Evolutionary conservation across 2,329 filamentous ascomycete species (phyloP).

Genomic region (Dryadomyces sulphureus): DNA sequence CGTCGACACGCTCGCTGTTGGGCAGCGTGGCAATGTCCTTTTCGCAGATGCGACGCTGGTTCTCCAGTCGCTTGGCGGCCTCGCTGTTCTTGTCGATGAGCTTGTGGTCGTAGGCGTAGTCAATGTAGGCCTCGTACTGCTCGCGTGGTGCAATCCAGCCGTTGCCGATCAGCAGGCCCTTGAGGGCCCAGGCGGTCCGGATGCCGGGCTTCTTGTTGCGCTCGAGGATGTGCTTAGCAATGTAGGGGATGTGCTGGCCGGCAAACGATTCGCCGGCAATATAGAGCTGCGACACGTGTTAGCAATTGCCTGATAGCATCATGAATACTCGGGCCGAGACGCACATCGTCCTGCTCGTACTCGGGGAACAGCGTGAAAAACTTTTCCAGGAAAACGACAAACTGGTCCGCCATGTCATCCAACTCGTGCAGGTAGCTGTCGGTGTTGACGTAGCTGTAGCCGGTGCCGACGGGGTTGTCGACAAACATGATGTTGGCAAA

Average conservation of each 20-base stretch:
- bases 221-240: slow-evolving; percentile 77
- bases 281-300: slow-evolving; percentile 61
- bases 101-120: slow-evolving; percentile 63
- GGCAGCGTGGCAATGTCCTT: slow-evolving; percentile 37
- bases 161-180: slow-evolving; percentile 85
- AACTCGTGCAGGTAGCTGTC: slow-evolving; percentile 77
- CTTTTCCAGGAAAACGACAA: slow-evolving; percentile 77
- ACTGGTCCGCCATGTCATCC: slow-evolving; percentile 77
- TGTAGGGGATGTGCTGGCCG: slow-evolving; percentile 93
- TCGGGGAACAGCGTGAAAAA: slow-evolving; percentile 87
- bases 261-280: slow-evolving; percentile 93
- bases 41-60: slow-evolving; percentile 53
- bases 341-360: slow-evolving; percentile 80
- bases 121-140: slow-evolving; percentile 79
- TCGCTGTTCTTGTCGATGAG: slow-evolving; percentile 55
- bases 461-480: slow-evolving; percentile 91
- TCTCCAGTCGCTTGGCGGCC: slow-evolving; percentile 49
- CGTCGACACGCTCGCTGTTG: slow-evolving; percentile 44
- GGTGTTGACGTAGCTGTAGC: slow-evolving; percentile 89
- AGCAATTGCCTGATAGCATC: no score
- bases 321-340: slow-evolving; percentile 16
- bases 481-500: slow-evolving; percentile 96
- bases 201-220: slow-evolving; percentile 55
- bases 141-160: slow-evolving; percentile 89
- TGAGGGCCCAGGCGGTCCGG: slow-evolving; percentile 55